Evolutionary conservation across 2,329 filamentous ascomycete species (phyloP).

Genomic region (Clonostachys rosea): DNA sequence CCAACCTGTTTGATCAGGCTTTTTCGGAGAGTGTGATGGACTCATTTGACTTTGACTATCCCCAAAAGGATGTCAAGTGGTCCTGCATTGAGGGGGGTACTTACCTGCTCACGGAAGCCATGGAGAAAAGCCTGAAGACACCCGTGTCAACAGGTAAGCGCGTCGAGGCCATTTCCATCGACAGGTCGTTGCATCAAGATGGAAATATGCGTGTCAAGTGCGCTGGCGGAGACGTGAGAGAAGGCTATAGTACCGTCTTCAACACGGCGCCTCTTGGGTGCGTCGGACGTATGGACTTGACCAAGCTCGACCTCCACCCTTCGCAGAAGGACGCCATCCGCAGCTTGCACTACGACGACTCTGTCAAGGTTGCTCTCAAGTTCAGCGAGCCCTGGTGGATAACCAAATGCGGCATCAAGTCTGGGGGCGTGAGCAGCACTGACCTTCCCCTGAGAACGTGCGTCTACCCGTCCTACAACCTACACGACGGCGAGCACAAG

Average conservation of each 20-base stretch:
- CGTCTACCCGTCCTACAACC: slow-evolving; percentile 30
- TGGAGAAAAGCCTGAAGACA: slow-evolving; percentile 12
- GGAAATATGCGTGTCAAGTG: slow-evolving; percentile 3
- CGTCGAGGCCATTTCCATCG: slow-evolving; percentile 1
- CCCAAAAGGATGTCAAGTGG: slow-evolving; percentile 10
- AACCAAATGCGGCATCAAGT: slow-evolving; percentile 9
- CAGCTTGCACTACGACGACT: slow-evolving; percentile 17
- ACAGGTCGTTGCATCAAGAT: neutral
- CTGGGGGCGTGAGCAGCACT: slow-evolving; percentile 19
- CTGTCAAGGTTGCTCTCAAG: slow-evolving; percentile 25
- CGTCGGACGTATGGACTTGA: slow-evolving; percentile 19
- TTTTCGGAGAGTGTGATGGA: slow-evolving; percentile 26
- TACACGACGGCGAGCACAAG: slow-evolving; percentile 9
- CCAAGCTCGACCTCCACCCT: slow-evolving; percentile 9
- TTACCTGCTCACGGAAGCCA: slow-evolving; percentile 15
- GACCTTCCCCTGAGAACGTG: slow-evolving; percentile 21
- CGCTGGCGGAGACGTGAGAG: neutral
- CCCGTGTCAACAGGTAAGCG: slow-evolving; percentile 3
- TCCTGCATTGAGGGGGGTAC: slow-evolving; percentile 24
- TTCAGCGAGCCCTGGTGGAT: slow-evolving; percentile 27
- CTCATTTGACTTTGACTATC: slow-evolving; percentile 19
- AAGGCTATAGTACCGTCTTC: slow-evolving; percentile 20
- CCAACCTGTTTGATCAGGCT: slow-evolving; percentile 24
- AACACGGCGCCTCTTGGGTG: slow-evolving; percentile 19
- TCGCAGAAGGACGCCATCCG: slow-evolving; percentile 20